Percentiles rank a stretch among this genome's conserved stretches.
phyloP scores from a whole-genome alignment of 2,329 filamentous ascomycete species.

The Leptographium wingfieldii region DNA sequence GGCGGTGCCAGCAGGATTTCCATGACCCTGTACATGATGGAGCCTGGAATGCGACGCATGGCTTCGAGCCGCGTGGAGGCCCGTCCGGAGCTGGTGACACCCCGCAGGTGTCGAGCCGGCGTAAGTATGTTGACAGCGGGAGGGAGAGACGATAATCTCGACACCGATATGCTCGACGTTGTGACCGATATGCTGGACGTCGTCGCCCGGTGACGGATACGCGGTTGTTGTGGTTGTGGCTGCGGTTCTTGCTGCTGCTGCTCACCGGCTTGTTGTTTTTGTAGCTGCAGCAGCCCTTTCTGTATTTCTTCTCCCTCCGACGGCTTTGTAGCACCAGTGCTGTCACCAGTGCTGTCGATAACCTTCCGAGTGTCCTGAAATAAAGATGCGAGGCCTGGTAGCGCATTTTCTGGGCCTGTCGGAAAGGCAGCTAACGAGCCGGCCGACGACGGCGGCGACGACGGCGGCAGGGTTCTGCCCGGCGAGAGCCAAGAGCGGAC shows the following conservation, averaged over 20 bases:
- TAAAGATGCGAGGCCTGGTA: slow-evolving; percentile 5
- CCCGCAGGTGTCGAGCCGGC: slow-evolving; percentile 13
- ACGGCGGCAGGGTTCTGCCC: slow-evolving; percentile 1
- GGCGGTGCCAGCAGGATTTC: slow-evolving; percentile 72
- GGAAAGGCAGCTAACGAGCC: slow-evolving; percentile 1
- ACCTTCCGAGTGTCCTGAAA: slow-evolving; percentile 8
- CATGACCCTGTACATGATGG: slow-evolving; percentile 64
- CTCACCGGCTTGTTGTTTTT: neutral
- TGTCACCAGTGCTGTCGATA: neutral
- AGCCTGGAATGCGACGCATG: slow-evolving; percentile 41
- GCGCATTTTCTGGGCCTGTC: neutral
- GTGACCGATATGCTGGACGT: slow-evolving; percentile 30
- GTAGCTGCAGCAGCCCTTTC: neutral
- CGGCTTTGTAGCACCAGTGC: neutral
- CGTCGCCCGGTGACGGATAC: slow-evolving; percentile 42
- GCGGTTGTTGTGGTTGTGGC: slow-evolving; percentile 14
- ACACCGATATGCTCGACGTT: slow-evolving; percentile 26
- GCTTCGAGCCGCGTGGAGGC: slow-evolving; percentile 28
- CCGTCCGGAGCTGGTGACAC: slow-evolving; percentile 8
- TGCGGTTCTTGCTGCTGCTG: neutral
- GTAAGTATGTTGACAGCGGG: slow-evolving; percentile 54
- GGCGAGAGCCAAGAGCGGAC: slow-evolving; percentile 13
- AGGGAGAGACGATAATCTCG: slow-evolving; percentile 50
- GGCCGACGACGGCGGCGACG: slow-evolving; percentile 8
- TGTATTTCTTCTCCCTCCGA: neutral